A percentile compares a stretch with the other conserved stretches of the same genome.
phyloP scores from a whole-genome alignment of 2,329 filamentous ascomycete genomes.

The Neodidymelliopsis sp. region DNA sequence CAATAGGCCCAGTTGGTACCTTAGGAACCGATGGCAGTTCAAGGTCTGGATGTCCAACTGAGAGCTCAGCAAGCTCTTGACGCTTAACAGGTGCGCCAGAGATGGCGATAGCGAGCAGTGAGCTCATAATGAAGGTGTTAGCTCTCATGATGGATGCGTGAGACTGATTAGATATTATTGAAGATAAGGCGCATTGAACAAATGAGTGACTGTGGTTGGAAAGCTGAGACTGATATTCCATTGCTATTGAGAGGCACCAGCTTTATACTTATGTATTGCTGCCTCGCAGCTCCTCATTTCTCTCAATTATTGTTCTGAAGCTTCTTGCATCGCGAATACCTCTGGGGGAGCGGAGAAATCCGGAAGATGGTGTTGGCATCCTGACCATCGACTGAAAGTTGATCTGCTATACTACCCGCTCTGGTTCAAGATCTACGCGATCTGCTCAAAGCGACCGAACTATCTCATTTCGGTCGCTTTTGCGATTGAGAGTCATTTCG shows the following conservation, averaged over 20 bases:
- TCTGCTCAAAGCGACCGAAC: background rate
- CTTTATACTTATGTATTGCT: conserved; percentile 10
- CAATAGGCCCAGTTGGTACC: background rate
- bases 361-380: background rate
- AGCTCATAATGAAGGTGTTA: conserved; percentile 7
- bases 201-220: conserved; percentile 18
- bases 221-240: conserved; percentile 8
- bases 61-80: conserved; percentile 5
- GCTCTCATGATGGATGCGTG: conserved; percentile 14
- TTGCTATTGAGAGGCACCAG: background rate
- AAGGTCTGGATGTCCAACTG: background rate
- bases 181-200: background rate
- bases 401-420: background rate
- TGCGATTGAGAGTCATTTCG: conserved; percentile 4
- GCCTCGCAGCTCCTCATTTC: conserved; percentile 6
- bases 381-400: background rate
- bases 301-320: background rate
- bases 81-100: conserved; percentile 13
- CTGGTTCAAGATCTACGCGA: conserved; percentile 8
- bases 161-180: conserved; percentile 9
- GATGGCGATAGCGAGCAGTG: conserved; percentile 14
- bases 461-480: conserved; percentile 1
- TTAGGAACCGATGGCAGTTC: background rate
- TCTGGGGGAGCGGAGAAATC: background rate
- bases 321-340: conserved; percentile 3